A percentile compares a stretch with the other conserved stretches of the same genome.
Evolutionary conservation across 2,329 filamentous ascomycete genomes (phyloP).

Genomic region (Apiospora rasikravindrae): DNA sequence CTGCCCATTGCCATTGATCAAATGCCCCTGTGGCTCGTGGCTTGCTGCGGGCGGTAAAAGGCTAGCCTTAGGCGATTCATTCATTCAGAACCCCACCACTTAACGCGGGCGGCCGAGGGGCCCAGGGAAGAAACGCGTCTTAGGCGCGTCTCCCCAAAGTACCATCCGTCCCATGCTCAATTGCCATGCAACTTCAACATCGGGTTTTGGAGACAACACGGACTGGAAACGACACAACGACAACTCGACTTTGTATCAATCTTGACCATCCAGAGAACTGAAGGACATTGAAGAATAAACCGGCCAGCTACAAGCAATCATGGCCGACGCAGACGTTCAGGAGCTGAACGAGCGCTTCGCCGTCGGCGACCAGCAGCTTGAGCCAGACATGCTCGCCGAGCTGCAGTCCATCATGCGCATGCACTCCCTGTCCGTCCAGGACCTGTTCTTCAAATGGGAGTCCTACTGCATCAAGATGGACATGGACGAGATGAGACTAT

Average conservation of each 20-base stretch:
- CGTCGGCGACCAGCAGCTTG: constrained; percentile 62
- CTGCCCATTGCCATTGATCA: neutral
- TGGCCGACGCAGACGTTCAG: constrained; percentile 45
- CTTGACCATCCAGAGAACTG: neutral
- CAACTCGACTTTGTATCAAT: neutral
- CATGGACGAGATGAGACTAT: constrained; percentile 73
- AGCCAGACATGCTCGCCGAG: constrained; percentile 79
- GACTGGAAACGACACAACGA: neutral
- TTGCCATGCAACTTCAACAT: neutral
- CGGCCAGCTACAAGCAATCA: constrained; percentile 28
- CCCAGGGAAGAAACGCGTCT: constrained; percentile 19
- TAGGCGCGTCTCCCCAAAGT: constrained; percentile 22
- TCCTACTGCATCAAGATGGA: constrained; percentile 97
- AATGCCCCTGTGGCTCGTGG: no score
- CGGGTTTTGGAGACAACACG: neutral
- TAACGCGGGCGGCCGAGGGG: constrained; percentile 18
- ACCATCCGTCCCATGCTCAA: constrained; percentile 2
- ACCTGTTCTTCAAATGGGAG: constrained; percentile 99
- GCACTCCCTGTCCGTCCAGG: constrained; percentile 80
- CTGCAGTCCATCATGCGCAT: constrained; percentile 85
- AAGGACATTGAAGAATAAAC: neutral
- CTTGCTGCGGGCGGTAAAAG: neutral
- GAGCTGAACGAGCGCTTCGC: constrained; percentile 60
- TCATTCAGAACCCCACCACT: constrained; percentile 18
- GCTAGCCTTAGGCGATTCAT: no score